Evolutionary conservation across 2,329 filamentous ascomycete genomes (phyloP).

Genomic region (Neonectria faginata): DNA sequence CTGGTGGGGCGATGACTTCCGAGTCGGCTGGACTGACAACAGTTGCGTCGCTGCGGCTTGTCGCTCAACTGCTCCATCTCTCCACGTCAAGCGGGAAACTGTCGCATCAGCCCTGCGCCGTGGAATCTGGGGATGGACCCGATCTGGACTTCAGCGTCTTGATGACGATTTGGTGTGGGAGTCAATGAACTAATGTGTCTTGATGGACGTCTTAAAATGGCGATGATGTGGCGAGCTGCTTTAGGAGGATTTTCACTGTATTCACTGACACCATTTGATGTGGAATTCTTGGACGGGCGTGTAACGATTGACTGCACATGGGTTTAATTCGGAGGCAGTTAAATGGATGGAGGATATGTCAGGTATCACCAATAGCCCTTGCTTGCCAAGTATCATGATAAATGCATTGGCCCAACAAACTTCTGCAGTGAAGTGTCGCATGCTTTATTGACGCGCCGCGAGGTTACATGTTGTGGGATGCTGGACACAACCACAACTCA

Average conservation of each 20-base stretch:
- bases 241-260: constrained; percentile 45
- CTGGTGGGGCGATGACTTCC: constrained; percentile 58
- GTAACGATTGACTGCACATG: constrained; percentile 47
- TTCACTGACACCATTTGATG: constrained; percentile 49
- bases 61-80: constrained; percentile 44
- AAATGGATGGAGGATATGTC: constrained; percentile 44
- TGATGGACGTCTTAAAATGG: constrained; percentile 22
- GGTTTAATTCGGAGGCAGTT: constrained; percentile 47
- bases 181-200: constrained; percentile 44
- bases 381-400: constrained; percentile 34
- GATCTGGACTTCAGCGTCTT: constrained; percentile 48
- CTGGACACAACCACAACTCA: no score
- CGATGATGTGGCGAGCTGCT: constrained; percentile 43
- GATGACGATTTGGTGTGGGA: constrained; percentile 49
- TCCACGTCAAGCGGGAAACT: constrained; percentile 49
- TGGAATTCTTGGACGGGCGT: constrained; percentile 52
- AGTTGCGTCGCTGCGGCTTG: constrained; percentile 54
- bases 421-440: not conserved
- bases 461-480: no score
- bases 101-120: constrained; percentile 47
- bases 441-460: no score
- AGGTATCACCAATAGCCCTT: constrained; percentile 42
- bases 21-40: constrained; percentile 57
- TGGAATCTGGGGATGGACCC: constrained; percentile 52
- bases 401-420: constrained; percentile 16